A percentile compares a stretch with the other conserved stretches of the same genome.
Evolutionary conservation across 2,329 filamentous ascomycete species (phyloP).

Genomic region (Pestalotiopsis sp.): DNA sequence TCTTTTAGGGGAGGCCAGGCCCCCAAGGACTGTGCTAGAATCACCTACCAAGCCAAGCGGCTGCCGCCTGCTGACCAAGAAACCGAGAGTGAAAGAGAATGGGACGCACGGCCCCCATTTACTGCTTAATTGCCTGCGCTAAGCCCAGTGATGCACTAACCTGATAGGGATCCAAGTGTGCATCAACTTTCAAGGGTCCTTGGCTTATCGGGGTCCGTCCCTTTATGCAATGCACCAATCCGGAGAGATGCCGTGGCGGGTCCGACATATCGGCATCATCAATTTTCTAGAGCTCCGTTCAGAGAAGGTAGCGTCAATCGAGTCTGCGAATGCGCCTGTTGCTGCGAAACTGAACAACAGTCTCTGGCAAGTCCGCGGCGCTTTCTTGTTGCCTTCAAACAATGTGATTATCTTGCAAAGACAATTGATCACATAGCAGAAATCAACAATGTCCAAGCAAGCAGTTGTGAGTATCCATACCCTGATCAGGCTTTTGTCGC

Average conservation of each 20-base stretch:
- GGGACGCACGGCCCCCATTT: background rate
- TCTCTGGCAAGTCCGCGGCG: background rate
- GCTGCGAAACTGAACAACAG: background rate
- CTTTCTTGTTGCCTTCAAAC: background rate
- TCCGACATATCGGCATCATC: slow-evolving; percentile 10
- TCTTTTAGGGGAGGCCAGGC: background rate
- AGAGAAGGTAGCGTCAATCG: background rate
- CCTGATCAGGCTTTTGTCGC: background rate
- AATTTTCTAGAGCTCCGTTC: slow-evolving; percentile 11
- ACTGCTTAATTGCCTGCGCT: background rate
- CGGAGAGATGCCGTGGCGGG: slow-evolving; percentile 7
- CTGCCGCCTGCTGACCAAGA: background rate
- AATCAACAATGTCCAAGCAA: slow-evolving; percentile 16
- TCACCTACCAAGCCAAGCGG: background rate
- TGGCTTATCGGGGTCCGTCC: background rate
- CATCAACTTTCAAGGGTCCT: background rate
- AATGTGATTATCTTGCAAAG: background rate
- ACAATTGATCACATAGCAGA: background rate
- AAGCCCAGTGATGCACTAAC: background rate
- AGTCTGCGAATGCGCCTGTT: background rate
- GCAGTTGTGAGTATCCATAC: slow-evolving; percentile 8
- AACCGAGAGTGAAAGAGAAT: background rate
- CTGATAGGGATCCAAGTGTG: background rate
- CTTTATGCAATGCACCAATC: slow-evolving; percentile 7
- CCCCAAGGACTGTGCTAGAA: background rate